Evolutionary conservation across 1,139 yeast species (phyloP), one percentile per base, ranked within the genome.

Genomic region (Debaryomyces robertsiae): DNA sequence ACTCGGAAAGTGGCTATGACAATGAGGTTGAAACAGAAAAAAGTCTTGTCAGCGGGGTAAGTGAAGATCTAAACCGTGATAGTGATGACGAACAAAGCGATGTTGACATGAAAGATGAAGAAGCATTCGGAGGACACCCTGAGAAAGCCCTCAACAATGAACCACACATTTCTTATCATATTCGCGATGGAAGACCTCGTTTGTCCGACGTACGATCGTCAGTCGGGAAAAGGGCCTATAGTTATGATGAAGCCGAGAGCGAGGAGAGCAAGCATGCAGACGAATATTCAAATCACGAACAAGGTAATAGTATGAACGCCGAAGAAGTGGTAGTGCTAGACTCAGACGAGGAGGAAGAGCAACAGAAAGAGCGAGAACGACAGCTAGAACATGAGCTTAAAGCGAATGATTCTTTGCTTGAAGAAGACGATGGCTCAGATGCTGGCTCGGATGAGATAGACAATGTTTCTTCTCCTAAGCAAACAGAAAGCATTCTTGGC

Each of bases 211-310:
- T 29, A 14, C 15, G 6, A n/a, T 9, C 32, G 6, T n/a, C 15
- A 17, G 16, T 14, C 5, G 32, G 11, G 10, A 9, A 29, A 4
- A 14, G 9, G 9, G 9, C 5, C 15, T 6, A 6, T 19, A 7
- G 7, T 5, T 9, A 29, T 29, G 7, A 9, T 32, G 47, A 46
- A 14, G 28, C 14, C 10, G 28, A 25, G 10, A 25, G 14, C 14
- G 28, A 25, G 14, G 28, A 25, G 6, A 25, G 14, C 14, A 11
- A 25, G 14, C 11, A 25, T 9, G 7, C 22, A 19, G 5, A 19
- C 7, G 11, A 35, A 17, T 27, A 24, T 24, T 37, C 25, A 15
- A 25, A 34, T 18, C 13, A 30, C 24, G 32, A 22, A n/a, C 35
- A 32, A 6, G 13, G 23, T 6, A 25, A 23, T 11, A 13, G 15